Base-by-base conservation (phyloP, 305 asterid species). In the Plantago rigida region DNA sequence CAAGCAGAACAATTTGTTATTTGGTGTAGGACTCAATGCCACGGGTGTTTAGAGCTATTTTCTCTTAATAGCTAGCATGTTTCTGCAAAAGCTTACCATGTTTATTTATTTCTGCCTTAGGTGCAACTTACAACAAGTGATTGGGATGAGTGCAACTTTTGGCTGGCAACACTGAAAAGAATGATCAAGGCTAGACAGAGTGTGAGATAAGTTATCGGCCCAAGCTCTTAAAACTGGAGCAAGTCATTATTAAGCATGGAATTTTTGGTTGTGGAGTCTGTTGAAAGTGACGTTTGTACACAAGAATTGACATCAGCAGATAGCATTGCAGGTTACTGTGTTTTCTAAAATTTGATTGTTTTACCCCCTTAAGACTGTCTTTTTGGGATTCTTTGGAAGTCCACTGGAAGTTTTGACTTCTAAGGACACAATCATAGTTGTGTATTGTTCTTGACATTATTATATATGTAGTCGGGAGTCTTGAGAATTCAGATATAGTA, bases 71-170 rank as follows among this genome's bases (percentile, higher is more conserved):
- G 2, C 26, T 36, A 36, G 1, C 9, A 36, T 36, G 44, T 36
- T 8, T 1, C 6, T 8, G 5, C 2, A 6, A 36, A 36, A 5
- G 44, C 44, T 36, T 36, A 36, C 44, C 0, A 8, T 0, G 44
- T 1, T 36, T 6, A 36, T 5, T 36, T 6, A n/a, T 63, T 59
- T 59, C 26, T 62, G 48, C 1, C 56, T 34, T 66, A 92, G 99
- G 95, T 92, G 51, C 83, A 72, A 15, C 99, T 92, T 63, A 89
- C 97, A 8, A 87, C 95, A 63, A 92, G 95, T 64, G 99, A 92
- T 57, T 92, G 99, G 99, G 99, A 92, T 17, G 99, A 92, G 73
- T 93, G 99, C 82, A 84, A 84, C 84, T 83, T 87, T 80, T 93
- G 99, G 97, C 72, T 89, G 69, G 82, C 89, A 62, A 81, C 97